Evolutionary conservation across 1,284 basidiomycete species (phyloP), one percentile per base, ranked within the genome.

Genomic region (Rugosomyces carneus): DNA sequence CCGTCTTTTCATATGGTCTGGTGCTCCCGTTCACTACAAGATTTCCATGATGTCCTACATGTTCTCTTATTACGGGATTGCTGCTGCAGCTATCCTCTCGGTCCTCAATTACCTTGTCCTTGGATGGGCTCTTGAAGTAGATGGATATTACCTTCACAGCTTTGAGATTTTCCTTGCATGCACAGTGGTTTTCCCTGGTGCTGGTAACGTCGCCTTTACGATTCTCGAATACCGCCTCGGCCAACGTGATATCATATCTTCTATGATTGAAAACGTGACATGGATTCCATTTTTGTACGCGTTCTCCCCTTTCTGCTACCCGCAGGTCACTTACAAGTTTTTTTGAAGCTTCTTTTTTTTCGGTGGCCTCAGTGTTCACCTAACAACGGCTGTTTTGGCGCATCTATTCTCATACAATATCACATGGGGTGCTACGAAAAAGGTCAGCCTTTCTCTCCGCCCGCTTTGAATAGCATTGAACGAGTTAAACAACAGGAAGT

Each of bases 271-370:
- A 60, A 89, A 88, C 56, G 29, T 88, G 42, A 81, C 78, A 53
- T 92, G 89, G 89, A 67, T 88, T 36, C 87, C 87, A n/a, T 88
- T 86, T 73, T 88, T 89, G 84, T 86, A n/a, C n/a, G 61, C 64
- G 83, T 75, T 3, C 40, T 34, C 24, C 42, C 45, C 21, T 19
- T 40, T 29, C 37, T 18, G 16, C 39, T 37, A 2, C 40, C 44
- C 13, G 7, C 18, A 20, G 9, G 27, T 18, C 29, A 13, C 1
- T 27, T 8, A 24, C 18, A 11, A 27, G 6, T 19, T 3, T 2
- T 21, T 13, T 13, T 24, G 24, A 18, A 88, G 87, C 70, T 84
- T 86, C 65, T 87, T 89, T 67, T 90, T 91, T 76, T 91, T 91
- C 59, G 81, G 82, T 18, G 88, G 89, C 0, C 73, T 91, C 50